Evolutionary conservation across 208 protist species (phyloP), one percentile per base, ranked within the genome.

Genomic region (Angomonas deanei): DNA sequence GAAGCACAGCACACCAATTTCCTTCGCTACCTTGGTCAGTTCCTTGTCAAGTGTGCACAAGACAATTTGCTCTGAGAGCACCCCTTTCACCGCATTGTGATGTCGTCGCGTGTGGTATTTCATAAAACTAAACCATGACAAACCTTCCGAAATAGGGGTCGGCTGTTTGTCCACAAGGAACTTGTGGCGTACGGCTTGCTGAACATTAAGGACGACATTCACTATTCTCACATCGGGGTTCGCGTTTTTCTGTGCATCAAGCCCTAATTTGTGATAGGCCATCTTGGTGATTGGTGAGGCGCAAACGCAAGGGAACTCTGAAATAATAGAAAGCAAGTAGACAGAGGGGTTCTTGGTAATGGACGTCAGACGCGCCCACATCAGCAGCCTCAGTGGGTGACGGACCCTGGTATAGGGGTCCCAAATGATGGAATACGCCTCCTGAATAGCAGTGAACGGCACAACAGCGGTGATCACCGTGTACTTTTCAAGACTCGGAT

Each of bases 181-280:
- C 8, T 47, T 50, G 10, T 69, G 46, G 19, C 89, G 80, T 28
- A 91, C 61, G 46, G 70, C 49, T 58, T 92, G 74, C 68, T 95
- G 89, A 39, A 95, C 46, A 10, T 75, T 56, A 1, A 91, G 38
- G 33, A 78, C 88, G 42, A 90, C 84, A 54, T 92, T 92, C 31
- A 95, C 39, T 30, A 95, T 86, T 19, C 85, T 82, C 26, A 83
- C 36, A 50, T 95, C 89, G 2, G 89, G 89, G 61, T 95, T 84
- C 33, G 68, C 62, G 11, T 75, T 47, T 46, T 65, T 78, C 47
- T 24, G 23, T 27, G 52, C 39, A 0, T 67, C 59, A 47, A 78
- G 56, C 21, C n/a, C n/a, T n/a, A n/a, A n/a, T n/a, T 79, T 83
- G 13, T 56, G 24, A 74, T 95, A 92, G 0, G 86, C 86, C 68